Base-by-base conservation (phyloP, 164 flowering plant species). In the Umbilicus rupestris region DNA sequence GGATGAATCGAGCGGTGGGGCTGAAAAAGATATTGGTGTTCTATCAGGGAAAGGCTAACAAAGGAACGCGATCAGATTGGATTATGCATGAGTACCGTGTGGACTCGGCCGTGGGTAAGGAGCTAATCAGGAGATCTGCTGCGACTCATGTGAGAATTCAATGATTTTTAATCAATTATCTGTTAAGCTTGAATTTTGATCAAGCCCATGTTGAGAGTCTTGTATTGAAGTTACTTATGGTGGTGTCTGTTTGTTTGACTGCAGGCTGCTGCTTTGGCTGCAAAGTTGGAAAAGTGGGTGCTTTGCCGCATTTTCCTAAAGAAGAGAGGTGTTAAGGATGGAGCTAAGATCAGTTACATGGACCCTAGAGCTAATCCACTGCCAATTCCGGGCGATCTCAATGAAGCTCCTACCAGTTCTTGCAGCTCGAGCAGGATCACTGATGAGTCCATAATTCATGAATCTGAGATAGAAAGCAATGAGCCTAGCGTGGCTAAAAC, bases 21-120 rank as follows among this genome's bases (percentile, higher is more conserved):
- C 71, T 87, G 87, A 87, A 85, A 73, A 87, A 87, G 65, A 87
- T 88, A 41, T 82, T 87, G 33, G 90, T 87, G 68, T 87, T 87
- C 60, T 85, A 87, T 64, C 74, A 80, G 73, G 92, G 92, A 16
- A 87, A 87, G 71, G 83, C 92, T n/a, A 88, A 86, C 0, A 76
- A 84, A 57, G 93, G 88, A 3, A 29, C 73, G 20, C 73, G 88
- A 47, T 82, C 93, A 39, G 82, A 87, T 49, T 87, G 93, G 93
- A 73, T 87, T 58, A 87, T 87, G 93, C 93, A 87, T 24, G 93
- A 87, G 42, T 87, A 85, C 68, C 84, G 85, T 64, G 78, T 80
- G 0, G 73, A 44, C 20, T 35, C 46, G 5, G 31, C 68, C n/a
- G 57, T 45, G 35, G 65, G 59, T 22, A 37, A 72, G 30, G 46